Percentiles rank a stretch among this genome's conserved stretches.
Evolutionary conservation across 169 alveolate genomes (phyloP).

Genomic region (Eimeria tenella): DNA sequence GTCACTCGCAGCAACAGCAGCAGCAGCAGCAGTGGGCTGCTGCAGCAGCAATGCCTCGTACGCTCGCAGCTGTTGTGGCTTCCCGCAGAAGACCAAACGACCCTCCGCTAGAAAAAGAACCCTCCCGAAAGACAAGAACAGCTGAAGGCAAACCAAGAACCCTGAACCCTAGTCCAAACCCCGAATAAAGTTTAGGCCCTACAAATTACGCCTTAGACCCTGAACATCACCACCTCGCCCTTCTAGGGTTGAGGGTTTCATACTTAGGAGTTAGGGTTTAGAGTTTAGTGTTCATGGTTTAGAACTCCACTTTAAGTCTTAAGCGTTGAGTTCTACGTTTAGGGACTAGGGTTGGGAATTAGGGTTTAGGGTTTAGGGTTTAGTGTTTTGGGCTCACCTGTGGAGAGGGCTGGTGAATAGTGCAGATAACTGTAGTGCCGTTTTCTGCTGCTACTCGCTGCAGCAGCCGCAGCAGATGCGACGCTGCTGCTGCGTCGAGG

Average conservation of each 20-base stretch:
- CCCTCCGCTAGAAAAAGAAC: constrained; percentile 86
- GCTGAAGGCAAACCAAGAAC: constrained; percentile 57
- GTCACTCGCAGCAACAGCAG: neutral
- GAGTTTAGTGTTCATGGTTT: too few species aligned
- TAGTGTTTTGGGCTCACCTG: constrained; percentile 6
- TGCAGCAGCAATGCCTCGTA: neutral
- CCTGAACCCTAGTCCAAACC: neutral
- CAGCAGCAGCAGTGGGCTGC: neutral
- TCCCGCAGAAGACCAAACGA: constrained; percentile 85
- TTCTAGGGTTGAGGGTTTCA: too few species aligned
- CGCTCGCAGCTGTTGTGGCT: constrained; percentile 80
- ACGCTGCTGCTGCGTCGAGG: constrained; percentile 89
- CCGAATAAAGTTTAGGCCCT: too few species aligned
- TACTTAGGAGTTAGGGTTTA: too few species aligned
- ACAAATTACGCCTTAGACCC: too few species aligned
- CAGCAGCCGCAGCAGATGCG: constrained; percentile 81
- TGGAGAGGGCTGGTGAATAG: constrained; percentile 86
- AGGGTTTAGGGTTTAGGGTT: neutral
- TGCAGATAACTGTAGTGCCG: constrained; percentile 84
- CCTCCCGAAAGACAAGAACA: constrained; percentile 85
- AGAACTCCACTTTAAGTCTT: neutral
- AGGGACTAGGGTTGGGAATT: neutral
- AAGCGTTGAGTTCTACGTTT: neutral
- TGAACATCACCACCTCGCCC: too few species aligned
- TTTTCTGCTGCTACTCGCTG: constrained; percentile 77